Evolutionary conservation across 306 rosid species (phyloP), one percentile per base, ranked within the genome.

Genomic region (Senna siamea): DNA sequence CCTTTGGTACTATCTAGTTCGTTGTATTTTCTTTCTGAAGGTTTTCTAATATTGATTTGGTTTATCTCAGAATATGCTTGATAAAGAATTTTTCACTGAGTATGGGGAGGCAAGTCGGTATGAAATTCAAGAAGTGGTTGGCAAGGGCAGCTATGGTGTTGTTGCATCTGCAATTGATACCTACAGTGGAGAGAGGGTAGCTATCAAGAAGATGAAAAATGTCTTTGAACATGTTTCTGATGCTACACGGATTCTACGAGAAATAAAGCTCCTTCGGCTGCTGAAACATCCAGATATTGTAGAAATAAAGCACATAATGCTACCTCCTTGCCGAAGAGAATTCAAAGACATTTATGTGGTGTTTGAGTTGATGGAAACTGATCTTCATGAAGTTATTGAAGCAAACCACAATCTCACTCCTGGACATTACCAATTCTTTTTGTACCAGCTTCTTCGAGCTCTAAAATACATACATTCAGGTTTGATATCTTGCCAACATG

Each of bases 321-420:
- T 89, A 10, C 93, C 93, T 65, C 90, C 93, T 3, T 86, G 73
- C 47, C 69, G 86, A 78, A 77, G 93, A 57, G 93, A 89, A 57
- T 89, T 89, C 64, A 70, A 89, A 75, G 93, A 89, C 76, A 80
- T 86, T 2, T 89, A 89, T 55, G 85, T 86, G 17, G 93, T 89
- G 9, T 89, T 89, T 62, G 93, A 89, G 83, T 71, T 89, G 78
- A 89, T 89, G 93, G 93, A 89, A 64, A 84, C 87, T 56, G 93
- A 89, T 48, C 90, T 89, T 70, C 84, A 89, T 44, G 83, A 89
- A 69, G 93, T 89, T 44, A 85, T 89, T 23, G 83, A 85, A 67
- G 85, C 80, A 37, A 89, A 89, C 56, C 81, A 86, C 66, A 90
- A 86, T 75, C 90, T 89, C 54, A 86, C 83, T 37, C 90, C 89